Evolutionary conservation across 495 filamentous ascomycete species (phyloP).

Genomic region (Chaetomidium leptoderma): DNA sequence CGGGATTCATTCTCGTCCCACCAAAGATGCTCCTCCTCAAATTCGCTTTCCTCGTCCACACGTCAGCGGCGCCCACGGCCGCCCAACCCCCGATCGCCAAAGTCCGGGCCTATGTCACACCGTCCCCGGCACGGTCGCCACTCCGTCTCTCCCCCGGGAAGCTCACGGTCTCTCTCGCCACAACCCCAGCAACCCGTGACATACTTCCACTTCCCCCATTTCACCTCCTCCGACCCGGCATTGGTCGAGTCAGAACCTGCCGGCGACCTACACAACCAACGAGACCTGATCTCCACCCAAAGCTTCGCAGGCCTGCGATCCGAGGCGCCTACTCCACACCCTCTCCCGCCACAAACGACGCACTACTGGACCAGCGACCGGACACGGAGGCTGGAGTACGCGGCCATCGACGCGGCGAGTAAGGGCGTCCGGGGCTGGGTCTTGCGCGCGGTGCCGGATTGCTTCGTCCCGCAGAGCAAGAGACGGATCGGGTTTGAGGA

Average conservation of each 20-base stretch:
- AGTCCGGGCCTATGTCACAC: slow-evolving; percentile 31
- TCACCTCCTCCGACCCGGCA: slow-evolving; percentile 40
- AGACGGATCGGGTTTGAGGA: slow-evolving; percentile 48
- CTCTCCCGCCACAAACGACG: slow-evolving; percentile 49
- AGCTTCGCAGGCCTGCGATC: background rate
- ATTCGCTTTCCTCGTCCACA: slow-evolving; percentile 28
- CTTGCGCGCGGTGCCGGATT: slow-evolving; percentile 51
- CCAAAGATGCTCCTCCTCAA: slow-evolving; percentile 18
- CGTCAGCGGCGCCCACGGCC: slow-evolving; percentile 34
- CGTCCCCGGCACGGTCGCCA: slow-evolving; percentile 25
- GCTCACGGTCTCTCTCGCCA: slow-evolving; percentile 18
- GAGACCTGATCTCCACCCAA: background rate
- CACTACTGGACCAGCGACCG: slow-evolving; percentile 56
- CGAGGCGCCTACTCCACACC: slow-evolving; percentile 19
- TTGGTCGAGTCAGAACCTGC: slow-evolving; percentile 17
- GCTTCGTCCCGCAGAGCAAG: slow-evolving; percentile 45
- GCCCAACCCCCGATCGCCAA: slow-evolving; percentile 31
- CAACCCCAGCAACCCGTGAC: slow-evolving; percentile 31
- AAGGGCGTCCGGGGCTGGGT: slow-evolving; percentile 52
- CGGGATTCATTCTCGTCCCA: slow-evolving; percentile 28
- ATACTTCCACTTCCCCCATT: slow-evolving; percentile 48
- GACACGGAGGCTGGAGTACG: slow-evolving; percentile 53
- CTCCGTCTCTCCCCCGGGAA: slow-evolving; percentile 25
- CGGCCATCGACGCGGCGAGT: slow-evolving; percentile 53
- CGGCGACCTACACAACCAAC: background rate